Base-by-base conservation (phyloP, 163 green algal genomes). In the Chloroidium sp. region DNA sequence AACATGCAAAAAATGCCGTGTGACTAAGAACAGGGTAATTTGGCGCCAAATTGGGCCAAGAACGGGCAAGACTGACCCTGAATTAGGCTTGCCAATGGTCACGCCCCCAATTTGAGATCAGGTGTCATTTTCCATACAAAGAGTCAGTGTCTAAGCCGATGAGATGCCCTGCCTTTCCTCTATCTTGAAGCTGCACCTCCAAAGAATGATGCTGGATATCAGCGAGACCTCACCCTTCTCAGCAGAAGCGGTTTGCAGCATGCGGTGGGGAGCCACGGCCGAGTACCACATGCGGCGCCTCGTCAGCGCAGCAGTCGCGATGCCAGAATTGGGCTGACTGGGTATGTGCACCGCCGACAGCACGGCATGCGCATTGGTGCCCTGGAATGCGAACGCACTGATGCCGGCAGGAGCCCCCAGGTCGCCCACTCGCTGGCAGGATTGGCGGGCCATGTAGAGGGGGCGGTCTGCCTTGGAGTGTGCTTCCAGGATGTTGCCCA, bases 371-470 rank as follows among this genome's bases (percentile, higher is more conserved):
- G 90, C 91, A 76, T 96, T 95, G 74, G 90, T 95, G 79, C 91
- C 93, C 74, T 96, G 92, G 87, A 97, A 97, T 59, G 92, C 94
- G 85, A 97, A 97, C 0, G 90, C 92, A 80, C 87, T 94, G 59
- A 93, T 85, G 69, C 90, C 79, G 2, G 62, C 79, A 3, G 60
- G 4, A 1, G 69, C 69, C 14, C 59, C 12, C 12, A 64, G 4
- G 59, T 13, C 62, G 4, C 4, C 76, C 62, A 67, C 0, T 2
- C 62, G 14, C 60, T 36, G 36, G 76, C n/a, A 59, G 68, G 59
- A 2, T 12, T 84, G 81, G 59, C 81, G 68, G 2, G 68, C 76
- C 12, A 84, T 68, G 69, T 74, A 59, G 62, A 12, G 76, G 36
- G 57, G 10, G 59, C 2, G 67, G 3, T 77, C 14, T 2, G 61